Base-by-base conservation (phyloP, 148 eudicot species). In the Spergularia bocconei region DNA sequence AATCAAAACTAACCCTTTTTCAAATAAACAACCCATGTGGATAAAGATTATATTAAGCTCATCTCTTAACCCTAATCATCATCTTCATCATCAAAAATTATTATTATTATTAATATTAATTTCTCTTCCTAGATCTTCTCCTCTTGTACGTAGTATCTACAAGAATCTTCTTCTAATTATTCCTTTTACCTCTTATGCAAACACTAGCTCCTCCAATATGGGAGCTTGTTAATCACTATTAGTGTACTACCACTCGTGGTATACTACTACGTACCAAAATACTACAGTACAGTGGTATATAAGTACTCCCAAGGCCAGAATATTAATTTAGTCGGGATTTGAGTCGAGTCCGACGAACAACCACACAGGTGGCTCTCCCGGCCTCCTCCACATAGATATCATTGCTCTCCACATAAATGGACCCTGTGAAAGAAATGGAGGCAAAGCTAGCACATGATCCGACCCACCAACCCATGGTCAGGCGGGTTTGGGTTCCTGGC, bases 401-500 rank as follows among this genome's bases (percentile, higher is more conserved):
- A 39, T 25, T 19, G 8, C 2, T 29, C 36, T 29, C 36, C 14
- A 6, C 23, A 36, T 2, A 33, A 16, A 80, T 76, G 76, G 79
- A 80, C 70, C 79, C 74, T 36, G 59, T 70, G 33, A 77, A 70
- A 29, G 86, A 83, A 77, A 60, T 74, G 65, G 85, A 82, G 59
- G 83, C 82, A 23, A 90, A 90, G 58, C 70, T 79, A 62, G 58
- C 81, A 9, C 83, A 88, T 64, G 91, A 90, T 57, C 86, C 71
- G 53, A 69, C 58, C 63, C 59, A 55, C 20, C 52, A 68, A 17
- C 41, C 23, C 3, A 17, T 51, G 2, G 57, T 53, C 14, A 64
- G 80, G 48, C 72, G 72, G 55, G 83, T 87, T 12, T 75, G 77
- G 80, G 87, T 87, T 0, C 74, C 84, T 4, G 91, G 91, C 21